These are phyloP conservation scores for Salvia splendens DNA, from an alignment of 257 asterid species.

Conservation along the genomic window DNA sequence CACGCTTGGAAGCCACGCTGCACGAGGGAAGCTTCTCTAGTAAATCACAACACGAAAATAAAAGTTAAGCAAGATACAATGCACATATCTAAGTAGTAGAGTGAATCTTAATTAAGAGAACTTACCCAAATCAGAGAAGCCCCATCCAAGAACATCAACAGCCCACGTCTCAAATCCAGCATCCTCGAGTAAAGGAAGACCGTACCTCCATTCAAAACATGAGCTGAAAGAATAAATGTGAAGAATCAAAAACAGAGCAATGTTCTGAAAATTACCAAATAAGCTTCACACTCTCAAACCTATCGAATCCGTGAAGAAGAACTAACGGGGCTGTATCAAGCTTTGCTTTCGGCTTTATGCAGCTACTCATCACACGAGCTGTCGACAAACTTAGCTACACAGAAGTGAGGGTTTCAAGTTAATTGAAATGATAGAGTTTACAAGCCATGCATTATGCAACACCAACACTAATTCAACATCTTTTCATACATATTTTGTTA, in stretches of 20 bases:
- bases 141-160: constrained; percentile 90
- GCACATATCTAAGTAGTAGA: constrained; percentile 10
- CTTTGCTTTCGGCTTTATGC: constrained; percentile 56
- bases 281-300: constrained; percentile 33
- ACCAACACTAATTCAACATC: neutral
- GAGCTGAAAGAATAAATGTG: constrained; percentile 45
- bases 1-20: constrained; percentile 80
- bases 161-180: constrained; percentile 81
- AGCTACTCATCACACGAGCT: constrained; percentile 71
- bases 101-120: constrained; percentile 18
- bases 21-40: constrained; percentile 71
- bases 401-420: neutral
- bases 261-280: neutral
- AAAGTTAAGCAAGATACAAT: constrained; percentile 22
- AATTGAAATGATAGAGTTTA: constrained; percentile 7
- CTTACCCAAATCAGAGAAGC: constrained; percentile 72
- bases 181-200: constrained; percentile 74
- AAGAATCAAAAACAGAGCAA: constrained; percentile 1
- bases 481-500: neutral
- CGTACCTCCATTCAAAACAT: constrained; percentile 84
- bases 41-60: constrained; percentile 26
- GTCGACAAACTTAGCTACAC: constrained; percentile 61
- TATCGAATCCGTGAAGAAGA: constrained; percentile 86
- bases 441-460: constrained; percentile 4
- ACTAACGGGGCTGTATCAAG: constrained; percentile 63